These are phyloP conservation scores for Withania somnifera DNA, from an alignment of 305 asterid species.

Conservation along the genomic window DNA sequence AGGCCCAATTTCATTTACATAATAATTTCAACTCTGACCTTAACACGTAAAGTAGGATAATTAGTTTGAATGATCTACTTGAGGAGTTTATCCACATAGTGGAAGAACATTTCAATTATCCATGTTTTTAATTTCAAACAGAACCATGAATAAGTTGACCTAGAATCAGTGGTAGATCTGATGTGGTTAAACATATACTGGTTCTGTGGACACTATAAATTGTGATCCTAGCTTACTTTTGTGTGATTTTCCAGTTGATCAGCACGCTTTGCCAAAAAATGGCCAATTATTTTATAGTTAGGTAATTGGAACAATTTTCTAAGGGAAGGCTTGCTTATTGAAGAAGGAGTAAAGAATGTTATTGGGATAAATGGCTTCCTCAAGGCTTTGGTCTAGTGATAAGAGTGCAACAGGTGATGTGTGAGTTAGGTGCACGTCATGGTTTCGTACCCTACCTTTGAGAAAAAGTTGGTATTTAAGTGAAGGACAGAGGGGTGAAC, in stretches of 20 bases:
- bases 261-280: neutral
- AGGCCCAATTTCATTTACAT: neutral
- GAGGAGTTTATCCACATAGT: neutral
- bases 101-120: neutral
- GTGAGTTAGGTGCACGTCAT: neutral
- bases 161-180: neutral
- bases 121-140: neutral
- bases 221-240: neutral
- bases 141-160: neutral
- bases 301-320: neutral
- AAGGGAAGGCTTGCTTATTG: neutral
- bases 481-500: neutral
- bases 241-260: neutral
- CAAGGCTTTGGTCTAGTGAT: neutral
- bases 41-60: neutral
- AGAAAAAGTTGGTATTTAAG: neutral
- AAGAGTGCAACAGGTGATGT: neutral
- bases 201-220: neutral
- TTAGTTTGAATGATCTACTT: neutral
- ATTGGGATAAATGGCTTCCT: neutral
- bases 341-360: neutral
- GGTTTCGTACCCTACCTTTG: neutral
- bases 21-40: neutral
- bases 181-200: neutral
- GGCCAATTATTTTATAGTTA: neutral